These are phyloP conservation scores for Talaromyces proteolyticus DNA, from an alignment of 495 filamentous ascomycete genomes.

Conservation along the genomic window DNA sequence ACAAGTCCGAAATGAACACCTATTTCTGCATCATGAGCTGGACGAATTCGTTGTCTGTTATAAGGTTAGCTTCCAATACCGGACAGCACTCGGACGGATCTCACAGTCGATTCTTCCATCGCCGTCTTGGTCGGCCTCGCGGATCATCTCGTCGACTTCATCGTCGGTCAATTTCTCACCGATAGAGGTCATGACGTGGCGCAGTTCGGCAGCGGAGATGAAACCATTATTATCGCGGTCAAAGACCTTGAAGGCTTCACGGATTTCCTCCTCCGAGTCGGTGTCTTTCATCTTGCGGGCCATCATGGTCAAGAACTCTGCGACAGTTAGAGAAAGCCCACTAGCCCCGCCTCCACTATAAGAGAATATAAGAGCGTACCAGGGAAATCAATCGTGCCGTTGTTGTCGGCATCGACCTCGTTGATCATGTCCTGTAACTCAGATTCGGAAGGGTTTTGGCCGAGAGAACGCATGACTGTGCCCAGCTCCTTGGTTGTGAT, in stretches of 20 bases:
- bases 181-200: slow-evolving; percentile 99
- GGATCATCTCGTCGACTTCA: slow-evolving; percentile 99
- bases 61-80: too few relatives aligned
- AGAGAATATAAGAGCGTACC: slow-evolving; percentile 48
- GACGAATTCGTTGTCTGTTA: slow-evolving; percentile 97
- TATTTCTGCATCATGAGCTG: slow-evolving; percentile 99
- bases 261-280: slow-evolving; percentile 98
- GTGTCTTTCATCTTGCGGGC: slow-evolving; percentile 99
- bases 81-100: too few relatives aligned
- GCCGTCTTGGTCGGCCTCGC: slow-evolving; percentile 98
- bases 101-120: slow-evolving; percentile 96
- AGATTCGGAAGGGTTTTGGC: slow-evolving; percentile 98
- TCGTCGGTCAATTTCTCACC: slow-evolving; percentile 99
- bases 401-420: slow-evolving; percentile 99
- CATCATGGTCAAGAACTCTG: slow-evolving; percentile 99
- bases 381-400: slow-evolving; percentile 98
- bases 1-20: slow-evolving; percentile 18
- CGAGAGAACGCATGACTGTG: slow-evolving; percentile 98
- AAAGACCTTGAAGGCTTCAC: slow-evolving; percentile 93
- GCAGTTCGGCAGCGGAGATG: slow-evolving; percentile 95
- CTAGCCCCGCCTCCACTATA: neutral
- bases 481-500: slow-evolving; percentile 99
- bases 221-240: slow-evolving; percentile 99
- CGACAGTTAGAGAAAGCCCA: slow-evolving; percentile 7
- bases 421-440: slow-evolving; percentile 99